A percentile compares a stretch with the other conserved stretches of the same genome.
Conservation (phyloP, 257 asterid genomes). For the Capsicum rhomboideum region DNA sequence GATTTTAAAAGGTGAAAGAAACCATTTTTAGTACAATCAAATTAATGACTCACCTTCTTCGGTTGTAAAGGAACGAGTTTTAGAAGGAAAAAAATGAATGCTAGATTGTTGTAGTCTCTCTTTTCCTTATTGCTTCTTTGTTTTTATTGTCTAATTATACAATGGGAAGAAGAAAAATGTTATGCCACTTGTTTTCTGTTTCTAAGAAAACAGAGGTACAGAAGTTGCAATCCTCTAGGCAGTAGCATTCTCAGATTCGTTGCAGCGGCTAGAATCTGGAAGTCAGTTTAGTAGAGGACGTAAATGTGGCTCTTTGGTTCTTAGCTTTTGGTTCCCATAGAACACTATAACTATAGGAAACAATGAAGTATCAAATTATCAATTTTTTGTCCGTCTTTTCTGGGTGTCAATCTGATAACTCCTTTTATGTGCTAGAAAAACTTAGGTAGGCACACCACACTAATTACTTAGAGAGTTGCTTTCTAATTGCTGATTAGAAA, state of each 20-base stretch:
- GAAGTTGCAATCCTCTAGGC: neutral
- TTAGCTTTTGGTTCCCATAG: neutral
- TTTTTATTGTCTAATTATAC: neutral
- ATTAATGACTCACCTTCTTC: neutral
- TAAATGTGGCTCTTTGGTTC: neutral
- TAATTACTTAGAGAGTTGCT: neutral
- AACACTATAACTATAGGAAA: neutral
- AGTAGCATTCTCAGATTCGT: neutral
- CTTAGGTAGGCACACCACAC: neutral
- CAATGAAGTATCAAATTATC: neutral
- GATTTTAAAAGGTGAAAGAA: neutral
- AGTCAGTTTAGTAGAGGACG: neutral
- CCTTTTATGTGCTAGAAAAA: neutral
- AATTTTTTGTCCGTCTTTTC: neutral
- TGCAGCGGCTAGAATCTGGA: neutral
- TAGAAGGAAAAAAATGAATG: neutral
- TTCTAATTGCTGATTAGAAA: neutral
- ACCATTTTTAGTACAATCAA: neutral
- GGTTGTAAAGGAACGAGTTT: neutral
- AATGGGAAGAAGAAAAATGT: neutral
- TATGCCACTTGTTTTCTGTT: neutral
- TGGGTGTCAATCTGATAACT: neutral
- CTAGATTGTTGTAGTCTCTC: neutral
- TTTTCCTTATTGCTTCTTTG: neutral
- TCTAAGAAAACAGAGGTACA: neutral